Evolutionary conservation across 2,329 filamentous ascomycete species (phyloP), one percentile per base, ranked within the genome.

Genomic region (Fusarium nelsonii): DNA sequence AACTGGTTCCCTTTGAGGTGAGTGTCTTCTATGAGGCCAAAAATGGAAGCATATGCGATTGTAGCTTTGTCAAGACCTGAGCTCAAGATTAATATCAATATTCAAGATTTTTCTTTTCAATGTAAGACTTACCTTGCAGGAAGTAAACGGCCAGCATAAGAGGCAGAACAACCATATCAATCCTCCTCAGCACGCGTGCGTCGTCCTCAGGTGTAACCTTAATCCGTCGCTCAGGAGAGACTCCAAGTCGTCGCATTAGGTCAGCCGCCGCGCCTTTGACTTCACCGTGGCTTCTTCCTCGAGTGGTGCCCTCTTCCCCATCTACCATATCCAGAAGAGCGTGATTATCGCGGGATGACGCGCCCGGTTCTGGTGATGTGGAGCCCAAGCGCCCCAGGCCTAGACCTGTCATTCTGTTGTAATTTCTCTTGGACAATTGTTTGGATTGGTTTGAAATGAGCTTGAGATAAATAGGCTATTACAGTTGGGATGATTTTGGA

Each of bases 1-100:
- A 89, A 93, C 79, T 92, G 76, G 18, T 77, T 68, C 33, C 78
- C 81, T 0, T 77, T 71, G 6, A 90, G 77, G n/a, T 81, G 67
- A 0, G 84, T 82, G 70, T 90, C 86, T 12, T 82, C 75, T 1
- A 82, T 81, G 36, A 91, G 82, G 15, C 86, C 86, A 82, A 91
- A 90, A 70, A 91, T 88, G n/a, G 85, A 86, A 1, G 87, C 87
- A 82, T 84, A 91, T 2, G 84, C 86, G 68, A 91, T 80, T 0
- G 74, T 75, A 0, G 70, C 75, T 57, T 78, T 78, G 39, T 78
- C 76, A 8, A 78, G 72, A 1, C 66, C 66, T 69, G 2, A 1
- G 2, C 2, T n/a, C 14, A 0, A 0, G 1, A 26, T 43, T 63
- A 10, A 66, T 8, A 30, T 4, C 5, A 1, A 2, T 14, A 1